Evolutionary conservation across 352 stramenopile genomes (phyloP), one percentile per base, ranked within the genome.

Genomic region (Elongisporangium undulatum): DNA sequence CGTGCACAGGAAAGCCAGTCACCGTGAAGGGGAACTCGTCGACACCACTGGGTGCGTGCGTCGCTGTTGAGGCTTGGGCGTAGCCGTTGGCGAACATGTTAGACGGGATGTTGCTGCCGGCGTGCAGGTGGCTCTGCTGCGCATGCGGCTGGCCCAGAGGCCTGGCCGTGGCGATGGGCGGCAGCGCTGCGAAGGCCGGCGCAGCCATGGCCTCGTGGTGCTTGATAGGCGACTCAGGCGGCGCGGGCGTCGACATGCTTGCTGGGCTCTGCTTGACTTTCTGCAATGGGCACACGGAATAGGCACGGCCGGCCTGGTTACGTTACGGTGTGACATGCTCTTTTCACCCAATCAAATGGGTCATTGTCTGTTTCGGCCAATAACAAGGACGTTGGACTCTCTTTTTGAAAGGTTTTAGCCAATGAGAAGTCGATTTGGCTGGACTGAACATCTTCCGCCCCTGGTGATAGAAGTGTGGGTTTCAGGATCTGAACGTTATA

Each of bases 141-240:
- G 67, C 61, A 26, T 45, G 58, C 45, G 79, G 71, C 53, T 67
- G 68, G 23, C 65, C 59, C 39, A 78, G 53, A 8, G 76, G 76
- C 41, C 77, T 69, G 7, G 71, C 72, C 20, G 74, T 66, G 15
- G 76, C 71, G 45, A 86, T 82, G 17, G 74, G 74, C 10, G 74
- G 74, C 23, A 86, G 53, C 20, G 56, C 22, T 10, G 49, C 20
- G 49, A 45, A 17, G 10, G 34, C 9, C 34, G 34, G 34, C 34
- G 34, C 10, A 45, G 34, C 10, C 34, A 45, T 45, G 34, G 13
- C 34, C 34, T 45, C 34, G 10, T 45, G 34, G 10, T 45, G 34
- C 34, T 45, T 45, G 9, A 45, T 12, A 45, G 34, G 34, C 13
- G 34, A 45, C 34, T 16, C 34, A 45, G 34, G 34, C 34, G 34